Percentiles rank a stretch among this genome's conserved stretches.
Conservation (phyloP, 139 green algal species). For the Chlamydomonas eustigma region DNA sequence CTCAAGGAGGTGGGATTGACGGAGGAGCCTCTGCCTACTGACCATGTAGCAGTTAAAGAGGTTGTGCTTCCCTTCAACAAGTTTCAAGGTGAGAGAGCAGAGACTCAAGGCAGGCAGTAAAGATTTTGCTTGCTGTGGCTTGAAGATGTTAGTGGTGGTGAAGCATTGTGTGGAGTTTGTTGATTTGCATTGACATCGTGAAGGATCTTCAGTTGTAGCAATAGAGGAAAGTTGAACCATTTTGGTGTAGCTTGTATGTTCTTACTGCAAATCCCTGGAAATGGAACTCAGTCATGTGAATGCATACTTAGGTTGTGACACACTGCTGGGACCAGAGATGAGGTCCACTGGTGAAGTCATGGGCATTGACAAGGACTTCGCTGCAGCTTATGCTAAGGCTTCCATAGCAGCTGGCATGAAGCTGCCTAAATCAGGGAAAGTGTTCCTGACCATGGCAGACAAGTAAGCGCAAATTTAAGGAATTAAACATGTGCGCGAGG, state of each 20-base stretch:
- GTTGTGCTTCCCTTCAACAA: slow-evolving; percentile 99
- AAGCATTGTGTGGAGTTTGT: too few relatives aligned
- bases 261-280: too few relatives aligned
- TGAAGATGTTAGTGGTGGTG: too few relatives aligned
- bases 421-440: slow-evolving; percentile 59
- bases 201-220: too few relatives aligned
- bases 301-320: slow-evolving; percentile 91
- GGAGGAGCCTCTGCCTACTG: slow-evolving; percentile 70
- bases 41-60: slow-evolving; percentile 98
- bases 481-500: too few relatives aligned
- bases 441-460: slow-evolving; percentile 95
- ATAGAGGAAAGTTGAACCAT: too few relatives aligned
- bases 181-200: too few relatives aligned
- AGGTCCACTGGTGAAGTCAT: slow-evolving; percentile 93
- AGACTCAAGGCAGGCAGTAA: too few relatives aligned
- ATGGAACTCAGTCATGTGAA: too few relatives aligned
- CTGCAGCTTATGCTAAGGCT: slow-evolving; percentile 93
- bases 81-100: slow-evolving; percentile 77
- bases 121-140: too few relatives aligned
- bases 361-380: slow-evolving; percentile 89
- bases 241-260: too few relatives aligned
- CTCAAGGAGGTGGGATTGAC: slow-evolving; percentile 85
- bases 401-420: slow-evolving; percentile 84
- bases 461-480: too few relatives aligned
- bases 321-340: slow-evolving; percentile 98